Base-by-base conservation (phyloP, 805 yeast genomes). In the Yamadazyma philogaea region DNA sequence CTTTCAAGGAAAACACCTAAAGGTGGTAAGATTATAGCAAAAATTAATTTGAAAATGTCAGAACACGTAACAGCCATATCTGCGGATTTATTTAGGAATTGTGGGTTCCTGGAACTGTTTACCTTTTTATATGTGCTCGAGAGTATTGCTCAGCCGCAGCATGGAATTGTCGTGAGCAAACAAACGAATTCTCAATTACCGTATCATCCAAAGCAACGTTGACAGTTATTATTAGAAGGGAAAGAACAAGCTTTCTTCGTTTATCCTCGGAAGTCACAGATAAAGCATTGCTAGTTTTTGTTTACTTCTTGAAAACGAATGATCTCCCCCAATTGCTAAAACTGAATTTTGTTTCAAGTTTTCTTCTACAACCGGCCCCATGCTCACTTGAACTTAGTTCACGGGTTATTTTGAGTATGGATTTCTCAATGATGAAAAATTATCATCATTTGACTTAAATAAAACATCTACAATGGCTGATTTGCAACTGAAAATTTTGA, bases 1-100 rank as follows among this genome's bases (percentile, higher is more conserved):
- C 72, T 63, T 61, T 78, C 82, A 42, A 77, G 59, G 66, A 77
- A 78, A 3, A 79, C 85, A 43, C 83, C 84, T 50, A 80, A 64
- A 41, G 84, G 84, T 32, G 84, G 85, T 40, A 78, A 62, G 45
- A 78, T 54, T 48, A 77, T 52, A 12, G 82, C 82, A 46, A 69
- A 53, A 42, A 78, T 66, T 50, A 78, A 63, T 60, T 78, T 77
- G 47, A 77, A 47, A 46, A 76, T 74, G 58, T 77, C 82, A 26
- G 78, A 65, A 58, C 75, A 67, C 43, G 79, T 74, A 48, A 75
- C 51, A 40, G 78, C 76, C 80, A 75, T 75, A 50, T 22, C 59
- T 18, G 16, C 10, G 5, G 12, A 24, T 7, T 7, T 22, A 22
- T 7, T 22, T 24, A 24, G 10, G 12, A 11, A 7, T 24, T 24